phyloP scores from a whole-genome alignment of 2,329 filamentous ascomycete genomes.

The Thielaviopsis populi region DNA sequence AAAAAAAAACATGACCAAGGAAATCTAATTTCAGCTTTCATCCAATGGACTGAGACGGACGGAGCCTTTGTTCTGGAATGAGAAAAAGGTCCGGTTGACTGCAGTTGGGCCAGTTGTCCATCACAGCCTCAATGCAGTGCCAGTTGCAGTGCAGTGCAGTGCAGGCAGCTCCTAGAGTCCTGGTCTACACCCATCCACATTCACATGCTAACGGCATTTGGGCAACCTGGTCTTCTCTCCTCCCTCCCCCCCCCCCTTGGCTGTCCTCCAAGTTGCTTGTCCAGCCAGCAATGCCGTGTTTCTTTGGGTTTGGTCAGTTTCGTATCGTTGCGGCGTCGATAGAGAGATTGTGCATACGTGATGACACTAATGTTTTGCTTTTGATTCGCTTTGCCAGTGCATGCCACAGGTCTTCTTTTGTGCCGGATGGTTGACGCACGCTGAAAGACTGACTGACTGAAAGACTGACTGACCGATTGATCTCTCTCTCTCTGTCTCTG shows the following conservation, averaged over 20 bases:
- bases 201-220: not conserved
- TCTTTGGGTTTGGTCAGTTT: too few relatives aligned
- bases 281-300: too few relatives aligned
- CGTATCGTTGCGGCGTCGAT: not conserved
- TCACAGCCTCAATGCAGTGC: constrained; percentile 1
- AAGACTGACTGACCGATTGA: too few relatives aligned
- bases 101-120: constrained; percentile 1
- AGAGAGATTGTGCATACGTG: not conserved
- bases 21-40: not conserved
- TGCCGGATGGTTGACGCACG: too few relatives aligned
- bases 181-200: not conserved
- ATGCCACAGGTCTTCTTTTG: too few relatives aligned
- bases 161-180: not conserved
- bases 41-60: not conserved
- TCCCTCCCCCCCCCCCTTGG: too few relatives aligned
- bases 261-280: too few relatives aligned
- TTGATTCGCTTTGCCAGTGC: not conserved
- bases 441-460: too few relatives aligned
- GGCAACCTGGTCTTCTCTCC: not conserved
- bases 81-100: constrained; percentile 1
- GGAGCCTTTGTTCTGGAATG: not conserved
- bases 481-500: too few relatives aligned
- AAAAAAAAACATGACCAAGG: not conserved
- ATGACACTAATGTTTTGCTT: not conserved
- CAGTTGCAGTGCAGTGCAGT: not conserved